Base-by-base conservation (phyloP, 2,329 filamentous ascomycete species). In the Didymella lethalis region DNA sequence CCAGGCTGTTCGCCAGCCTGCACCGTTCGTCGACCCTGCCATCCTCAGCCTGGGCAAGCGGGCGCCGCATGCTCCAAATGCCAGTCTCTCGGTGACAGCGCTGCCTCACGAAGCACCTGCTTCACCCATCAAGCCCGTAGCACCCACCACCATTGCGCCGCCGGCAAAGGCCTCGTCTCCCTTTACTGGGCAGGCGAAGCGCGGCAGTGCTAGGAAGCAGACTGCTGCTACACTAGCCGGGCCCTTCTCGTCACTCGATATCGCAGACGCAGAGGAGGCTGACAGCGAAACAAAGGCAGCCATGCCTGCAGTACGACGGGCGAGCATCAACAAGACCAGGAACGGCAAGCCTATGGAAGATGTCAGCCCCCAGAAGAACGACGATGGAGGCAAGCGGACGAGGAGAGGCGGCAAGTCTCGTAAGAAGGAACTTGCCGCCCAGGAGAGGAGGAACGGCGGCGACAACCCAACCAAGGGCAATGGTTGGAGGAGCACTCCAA, bases 11-110 rank as follows among this genome's bases (percentile, higher is more conserved):
- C 59, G 57, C 34, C 68, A 66, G 47, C 62, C 67, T 11, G 59
- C 81, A 29, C 56, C 67, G 0, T 92, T 95, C 69, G 84, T 89
- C n/a, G 92, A 96, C 68, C 92, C 92, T 11, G 92, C 92, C 3
- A 96, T 96, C 54, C 74, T 96, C 45, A 93, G 91, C 72, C 85
- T 91, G 73, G 76, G 76, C 20, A 81, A 75, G 59, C 66, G 69
- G 68, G 60, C 76, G 14, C 56, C 50, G 14, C 56, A 40, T 3
- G 46, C 47, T 25, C 28, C 50, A 12, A 34, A 41, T 3, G 10
- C 50, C 7, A 61, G 62, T 20, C 68, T 70, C 38, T 41, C 66
- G 14, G 56, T 66, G 31, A 53, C 65, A 41, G 64, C 67, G 29
- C 63, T 64, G 25, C 72, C 73, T 2, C 74, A 74, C 49, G 75